These are phyloP conservation scores for Penicillium odoratum DNA, from an alignment of 495 filamentous ascomycete genomes.

Conservation along the genomic window DNA sequence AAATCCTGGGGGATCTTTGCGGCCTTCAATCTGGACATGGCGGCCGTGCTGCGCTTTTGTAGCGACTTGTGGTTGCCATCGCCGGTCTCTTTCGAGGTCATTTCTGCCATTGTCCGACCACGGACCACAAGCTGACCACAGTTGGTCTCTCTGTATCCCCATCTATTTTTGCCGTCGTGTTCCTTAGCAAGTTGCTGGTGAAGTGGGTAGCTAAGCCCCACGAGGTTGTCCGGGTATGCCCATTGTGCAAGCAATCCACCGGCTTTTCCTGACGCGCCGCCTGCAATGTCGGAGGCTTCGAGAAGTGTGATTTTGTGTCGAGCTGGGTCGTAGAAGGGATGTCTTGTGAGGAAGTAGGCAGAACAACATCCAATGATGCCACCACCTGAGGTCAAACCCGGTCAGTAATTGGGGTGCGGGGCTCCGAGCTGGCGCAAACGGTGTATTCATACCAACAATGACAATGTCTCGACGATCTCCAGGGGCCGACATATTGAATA, in stretches of 20 bases:
- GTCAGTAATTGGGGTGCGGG: conserved; percentile 31
- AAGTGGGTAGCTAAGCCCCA: conserved; percentile 81
- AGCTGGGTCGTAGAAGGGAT: conserved; percentile 75
- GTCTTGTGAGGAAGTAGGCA: conserved; percentile 90
- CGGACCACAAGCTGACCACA: conserved; percentile 71
- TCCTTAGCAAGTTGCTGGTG: conserved; percentile 84
- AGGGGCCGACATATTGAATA: conserved; percentile 36
- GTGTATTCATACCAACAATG: conserved; percentile 59
- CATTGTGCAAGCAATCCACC: conserved; percentile 88
- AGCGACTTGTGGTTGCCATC: conserved; percentile 49
- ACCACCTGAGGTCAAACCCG: conserved; percentile 58
- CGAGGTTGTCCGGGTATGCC: conserved; percentile 87
- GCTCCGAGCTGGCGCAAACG: conserved; percentile 20
- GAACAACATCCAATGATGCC: conserved; percentile 94
- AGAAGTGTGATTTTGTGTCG: conserved; percentile 81
- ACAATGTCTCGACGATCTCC: conserved; percentile 61
- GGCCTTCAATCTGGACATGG: conserved; percentile 56
- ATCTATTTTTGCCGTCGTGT: conserved; percentile 75
- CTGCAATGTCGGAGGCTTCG: conserved; percentile 85
- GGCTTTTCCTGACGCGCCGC: conserved; percentile 92
- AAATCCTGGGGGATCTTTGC: conserved; percentile 74
- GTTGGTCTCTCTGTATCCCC: conserved; percentile 83
- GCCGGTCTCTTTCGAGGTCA: conserved; percentile 30
- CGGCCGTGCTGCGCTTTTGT: conserved; percentile 69
- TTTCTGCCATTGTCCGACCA: conserved; percentile 46